Percentiles rank a stretch among this genome's conserved stretches.
Evolutionary conservation across 176 grass and related monocot genomes (phyloP).

Genomic region (Tillandsia fasciculata): DNA sequence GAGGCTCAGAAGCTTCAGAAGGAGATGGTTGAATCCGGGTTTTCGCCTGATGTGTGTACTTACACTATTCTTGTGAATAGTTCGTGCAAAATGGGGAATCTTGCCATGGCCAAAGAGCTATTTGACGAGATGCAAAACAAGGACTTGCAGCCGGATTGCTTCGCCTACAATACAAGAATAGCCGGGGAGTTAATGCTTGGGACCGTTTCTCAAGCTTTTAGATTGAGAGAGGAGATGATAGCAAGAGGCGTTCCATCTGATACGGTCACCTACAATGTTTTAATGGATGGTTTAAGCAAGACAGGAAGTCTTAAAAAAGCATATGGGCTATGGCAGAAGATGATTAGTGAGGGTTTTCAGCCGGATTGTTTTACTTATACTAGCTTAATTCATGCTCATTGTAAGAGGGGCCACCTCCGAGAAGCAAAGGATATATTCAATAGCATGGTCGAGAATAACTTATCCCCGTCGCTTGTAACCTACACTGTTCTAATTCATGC

Average conservation of each 20-base stretch:
- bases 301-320: conserved; percentile 55
- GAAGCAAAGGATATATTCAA: conserved; percentile 45
- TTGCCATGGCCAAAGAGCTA: conserved; percentile 33
- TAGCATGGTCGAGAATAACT: conserved; percentile 33
- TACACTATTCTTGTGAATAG: conserved; percentile 74
- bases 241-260: conserved; percentile 39
- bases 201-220: conserved; percentile 26
- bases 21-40: conserved; percentile 37
- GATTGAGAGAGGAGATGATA: conserved; percentile 52
- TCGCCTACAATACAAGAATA: conserved; percentile 63
- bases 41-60: conserved; percentile 42
- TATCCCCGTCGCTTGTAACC: conserved; percentile 48
- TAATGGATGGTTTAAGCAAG: conserved; percentile 69
- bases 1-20: conserved; percentile 46
- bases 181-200: conserved; percentile 38
- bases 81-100: conserved; percentile 37
- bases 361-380: conserved; percentile 70
- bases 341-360: conserved; percentile 51
- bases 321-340: conserved; percentile 35
- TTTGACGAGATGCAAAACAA: conserved; percentile 62
- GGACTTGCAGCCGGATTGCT: conserved; percentile 39
- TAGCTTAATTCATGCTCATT: conserved; percentile 74
- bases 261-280: conserved; percentile 59
- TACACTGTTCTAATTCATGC: conserved; percentile 66
- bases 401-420: conserved; percentile 38